A percentile compares a stretch with the other conserved stretches of the same genome.
Evolutionary conservation across 768 basidiomycete species (phyloP).

Genomic region (Galerina marginata): DNA sequence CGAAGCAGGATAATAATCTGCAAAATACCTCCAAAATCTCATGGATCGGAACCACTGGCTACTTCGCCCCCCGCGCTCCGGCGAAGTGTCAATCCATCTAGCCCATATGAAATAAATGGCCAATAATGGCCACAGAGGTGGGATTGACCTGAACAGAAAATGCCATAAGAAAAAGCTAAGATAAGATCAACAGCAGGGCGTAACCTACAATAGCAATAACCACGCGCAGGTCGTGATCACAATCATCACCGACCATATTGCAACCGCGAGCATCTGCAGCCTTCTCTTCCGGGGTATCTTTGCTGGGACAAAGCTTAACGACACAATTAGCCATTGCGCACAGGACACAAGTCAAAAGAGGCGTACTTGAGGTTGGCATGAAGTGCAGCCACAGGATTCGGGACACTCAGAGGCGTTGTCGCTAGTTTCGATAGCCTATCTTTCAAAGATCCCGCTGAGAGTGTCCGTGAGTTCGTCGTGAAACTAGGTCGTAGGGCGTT

Average conservation of each 20-base stretch:
- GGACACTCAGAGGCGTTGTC: constrained; percentile 53
- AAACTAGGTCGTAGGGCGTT: constrained; percentile 10
- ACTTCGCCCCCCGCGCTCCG: constrained; percentile 72
- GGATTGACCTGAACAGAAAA: constrained; percentile 71
- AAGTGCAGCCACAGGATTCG: constrained; percentile 63
- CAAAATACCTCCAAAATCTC: constrained; percentile 87
- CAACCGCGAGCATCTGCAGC: constrained; percentile 89
- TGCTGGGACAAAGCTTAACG: constrained; percentile 78
- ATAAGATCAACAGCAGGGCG: neutral
- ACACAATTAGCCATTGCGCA: neutral
- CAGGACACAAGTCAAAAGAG: constrained; percentile 16
- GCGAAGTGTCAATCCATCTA: constrained; percentile 73
- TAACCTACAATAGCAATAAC: constrained; percentile 78
- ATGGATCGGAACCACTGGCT: constrained; percentile 75
- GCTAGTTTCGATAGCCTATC: constrained; percentile 66
- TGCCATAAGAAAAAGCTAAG: neutral
- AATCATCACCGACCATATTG: constrained; percentile 85
- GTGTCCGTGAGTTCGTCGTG: constrained; percentile 35
- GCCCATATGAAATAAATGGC: constrained; percentile 82
- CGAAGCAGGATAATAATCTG: constrained; percentile 91
- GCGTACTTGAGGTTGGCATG: constrained; percentile 78
- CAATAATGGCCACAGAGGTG: constrained; percentile 86
- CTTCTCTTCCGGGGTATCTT: constrained; percentile 85
- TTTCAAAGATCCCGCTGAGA: constrained; percentile 68
- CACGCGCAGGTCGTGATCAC: constrained; percentile 69